Conservation (phyloP, 2,329 filamentous ascomycete genomes). For the Sclerotinia subarctica region DNA sequence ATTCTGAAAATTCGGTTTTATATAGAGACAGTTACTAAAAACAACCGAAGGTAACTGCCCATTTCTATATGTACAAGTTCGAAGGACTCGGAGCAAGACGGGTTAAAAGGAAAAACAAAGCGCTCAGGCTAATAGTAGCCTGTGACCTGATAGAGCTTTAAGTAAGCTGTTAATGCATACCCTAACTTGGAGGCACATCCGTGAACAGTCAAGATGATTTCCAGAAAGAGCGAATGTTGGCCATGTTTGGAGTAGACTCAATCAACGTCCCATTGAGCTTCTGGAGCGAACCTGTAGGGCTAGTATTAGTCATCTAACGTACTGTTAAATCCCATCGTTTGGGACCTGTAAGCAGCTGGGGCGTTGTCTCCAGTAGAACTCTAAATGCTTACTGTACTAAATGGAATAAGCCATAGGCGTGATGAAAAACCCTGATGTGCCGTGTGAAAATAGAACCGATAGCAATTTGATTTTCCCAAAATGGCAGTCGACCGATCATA, state of each 20-base stretch:
- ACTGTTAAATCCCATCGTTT: conserved; percentile 13
- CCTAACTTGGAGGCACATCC: conserved; percentile 5
- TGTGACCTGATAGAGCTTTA: conserved; percentile 9
- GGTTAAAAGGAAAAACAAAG: conserved; percentile 11
- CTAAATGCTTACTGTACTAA: conserved; percentile 16
- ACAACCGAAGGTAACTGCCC: conserved; percentile 1
- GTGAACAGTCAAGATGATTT: conserved; percentile 9
- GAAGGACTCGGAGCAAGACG: conserved; percentile 3
- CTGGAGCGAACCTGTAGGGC: conserved; percentile 2
- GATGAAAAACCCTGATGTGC: conserved; percentile 7
- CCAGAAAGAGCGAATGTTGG: conserved; percentile 6
- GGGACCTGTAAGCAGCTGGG: conserved; percentile 17
- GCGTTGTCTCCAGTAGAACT: conserved; percentile 1
- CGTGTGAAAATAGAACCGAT: conserved; percentile 13
- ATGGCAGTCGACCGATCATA: conserved; percentile 10
- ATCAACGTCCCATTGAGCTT: conserved; percentile 5
- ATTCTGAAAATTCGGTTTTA: conserved; percentile 4
- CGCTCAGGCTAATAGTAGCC: conserved; percentile 19
- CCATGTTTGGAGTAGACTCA: conserved; percentile 14
- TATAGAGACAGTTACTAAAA: background rate
- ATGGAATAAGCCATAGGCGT: background rate
- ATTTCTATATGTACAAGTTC: conserved; percentile 12
- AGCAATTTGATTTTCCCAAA: conserved; percentile 15
- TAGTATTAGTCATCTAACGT: conserved; percentile 17
- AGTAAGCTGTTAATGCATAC: conserved; percentile 3